Evolutionary conservation across 352 stramenopile species (phyloP).

Genomic region (Pythium folliculosum): DNA sequence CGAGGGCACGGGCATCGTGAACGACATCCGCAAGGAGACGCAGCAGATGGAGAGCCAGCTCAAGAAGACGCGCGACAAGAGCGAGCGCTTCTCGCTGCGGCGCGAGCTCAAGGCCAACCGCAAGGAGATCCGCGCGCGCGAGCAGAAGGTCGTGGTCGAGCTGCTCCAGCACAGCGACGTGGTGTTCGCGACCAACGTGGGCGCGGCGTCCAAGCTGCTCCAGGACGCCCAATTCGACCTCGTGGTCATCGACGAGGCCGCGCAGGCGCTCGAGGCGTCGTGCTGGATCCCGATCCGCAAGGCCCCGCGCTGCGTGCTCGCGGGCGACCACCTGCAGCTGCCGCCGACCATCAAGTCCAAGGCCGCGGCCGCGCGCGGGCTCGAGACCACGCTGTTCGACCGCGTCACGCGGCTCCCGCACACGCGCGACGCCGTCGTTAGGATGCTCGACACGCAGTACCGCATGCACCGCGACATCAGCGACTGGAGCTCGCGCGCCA

Average conservation of each 20-base stretch:
- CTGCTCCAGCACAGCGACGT: conserved; percentile 93
- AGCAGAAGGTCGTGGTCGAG: conserved; percentile 92
- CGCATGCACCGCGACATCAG: conserved; percentile 96
- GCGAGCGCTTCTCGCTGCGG: conserved; percentile 45
- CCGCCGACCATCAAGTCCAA: conserved; percentile 96
- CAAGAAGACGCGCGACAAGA: conserved; percentile 60
- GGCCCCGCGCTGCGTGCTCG: conserved; percentile 87
- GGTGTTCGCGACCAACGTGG: conserved; percentile 96
- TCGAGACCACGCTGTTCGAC: conserved; percentile 96
- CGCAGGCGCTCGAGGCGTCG: conserved; percentile 95
- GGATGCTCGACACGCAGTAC: conserved; percentile 97
- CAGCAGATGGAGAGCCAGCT: conserved; percentile 55
- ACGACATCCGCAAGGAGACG: conserved; percentile 94
- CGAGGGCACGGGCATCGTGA: conserved; percentile 96
- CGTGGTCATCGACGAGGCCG: conserved; percentile 97
- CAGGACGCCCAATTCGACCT: conserved; percentile 92
- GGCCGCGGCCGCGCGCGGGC: conserved; percentile 61
- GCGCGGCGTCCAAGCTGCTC: conserved; percentile 91
- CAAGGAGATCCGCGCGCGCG: conserved; percentile 93
- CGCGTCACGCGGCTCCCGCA: conserved; percentile 80
- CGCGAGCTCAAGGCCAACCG: conserved; percentile 90
- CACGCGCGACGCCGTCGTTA: conserved; percentile 53
- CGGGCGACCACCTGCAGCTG: conserved; percentile 96
- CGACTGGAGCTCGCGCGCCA: conserved; percentile 93
- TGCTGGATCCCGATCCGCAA: conserved; percentile 97